Percentiles rank a stretch among this genome's conserved stretches.
phyloP scores from a whole-genome alignment of 2,329 filamentous ascomycete species.

The Epichloe gansuensis region DNA sequence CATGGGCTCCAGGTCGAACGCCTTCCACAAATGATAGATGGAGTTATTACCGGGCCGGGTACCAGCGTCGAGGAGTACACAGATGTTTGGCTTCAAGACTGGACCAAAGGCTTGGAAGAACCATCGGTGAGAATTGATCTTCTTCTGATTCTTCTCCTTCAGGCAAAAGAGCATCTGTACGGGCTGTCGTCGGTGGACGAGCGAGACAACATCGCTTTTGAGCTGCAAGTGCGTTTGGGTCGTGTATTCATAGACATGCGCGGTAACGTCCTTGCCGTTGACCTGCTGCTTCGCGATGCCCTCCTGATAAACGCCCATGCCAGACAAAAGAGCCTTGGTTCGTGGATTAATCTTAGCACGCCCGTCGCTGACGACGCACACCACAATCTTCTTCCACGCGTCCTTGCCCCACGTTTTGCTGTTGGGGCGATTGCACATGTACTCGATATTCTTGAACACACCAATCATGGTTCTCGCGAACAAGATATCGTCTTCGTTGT shows the following conservation, averaged over 20 bases:
- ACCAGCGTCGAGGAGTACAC: constrained; percentile 89
- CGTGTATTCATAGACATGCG: constrained; percentile 95
- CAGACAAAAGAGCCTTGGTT: constrained; percentile 79
- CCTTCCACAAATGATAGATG: constrained; percentile 97
- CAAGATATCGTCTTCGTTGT: constrained; percentile 94
- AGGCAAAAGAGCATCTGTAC: constrained; percentile 96
- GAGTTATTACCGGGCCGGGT: constrained; percentile 89
- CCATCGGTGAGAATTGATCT: constrained; percentile 99
- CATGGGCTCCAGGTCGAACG: constrained; percentile 95
- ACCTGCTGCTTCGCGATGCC: constrained; percentile 98
- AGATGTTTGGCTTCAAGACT: constrained; percentile 90
- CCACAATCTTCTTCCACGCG: constrained; percentile 99
- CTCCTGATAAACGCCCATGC: constrained; percentile 94
- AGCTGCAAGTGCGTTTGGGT: constrained; percentile 77
- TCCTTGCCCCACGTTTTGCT: constrained; percentile 98
- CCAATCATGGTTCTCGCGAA: constrained; percentile 94
- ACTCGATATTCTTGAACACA: constrained; percentile 97
- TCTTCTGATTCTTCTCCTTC: constrained; percentile 99
- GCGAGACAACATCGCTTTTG: constrained; percentile 76
- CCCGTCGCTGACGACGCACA: constrained; percentile 93
- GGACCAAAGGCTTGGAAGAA: constrained; percentile 96
- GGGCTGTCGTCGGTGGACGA: constrained; percentile 77
- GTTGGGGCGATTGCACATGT: constrained; percentile 86
- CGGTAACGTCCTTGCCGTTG: constrained; percentile 90
- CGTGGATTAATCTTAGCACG: constrained; percentile 93